These are phyloP conservation scores for Pseudogymnoascus sp. DNA, from an alignment of 2,329 filamentous ascomycete genomes.

Conservation along the genomic window DNA sequence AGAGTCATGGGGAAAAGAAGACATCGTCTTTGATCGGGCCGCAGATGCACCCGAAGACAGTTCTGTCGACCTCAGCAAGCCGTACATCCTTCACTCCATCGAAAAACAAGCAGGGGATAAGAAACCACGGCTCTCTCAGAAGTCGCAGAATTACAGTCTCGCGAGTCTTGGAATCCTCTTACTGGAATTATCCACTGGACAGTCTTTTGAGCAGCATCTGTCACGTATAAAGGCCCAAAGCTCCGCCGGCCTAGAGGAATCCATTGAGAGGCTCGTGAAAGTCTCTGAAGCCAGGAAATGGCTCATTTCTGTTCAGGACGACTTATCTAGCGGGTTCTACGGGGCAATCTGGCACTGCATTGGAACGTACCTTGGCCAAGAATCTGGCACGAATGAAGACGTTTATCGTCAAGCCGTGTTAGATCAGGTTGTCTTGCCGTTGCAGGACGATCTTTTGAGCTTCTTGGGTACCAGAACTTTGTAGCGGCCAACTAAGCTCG, in stretches of 20 bases:
- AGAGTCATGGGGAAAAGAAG: constrained; percentile 1
- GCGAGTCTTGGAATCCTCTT: neutral
- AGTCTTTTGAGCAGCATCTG: neutral
- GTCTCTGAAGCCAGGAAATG: neutral
- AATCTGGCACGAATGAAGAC: neutral
- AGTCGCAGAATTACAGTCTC: neutral
- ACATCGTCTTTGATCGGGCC: neutral
- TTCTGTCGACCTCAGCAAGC: neutral
- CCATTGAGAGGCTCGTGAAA: neutral
- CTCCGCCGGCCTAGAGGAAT: neutral
- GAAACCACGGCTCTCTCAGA: neutral
- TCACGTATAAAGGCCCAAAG: neutral
- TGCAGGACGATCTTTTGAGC: neutral
- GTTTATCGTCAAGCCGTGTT: neutral
- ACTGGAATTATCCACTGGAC: neutral
- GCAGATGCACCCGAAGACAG: neutral
- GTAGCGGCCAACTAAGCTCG: neutral
- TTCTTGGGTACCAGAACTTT: neutral
- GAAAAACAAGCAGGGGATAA: neutral
- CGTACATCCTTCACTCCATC: neutral
- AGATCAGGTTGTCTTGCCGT: neutral
- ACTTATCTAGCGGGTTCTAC: neutral
- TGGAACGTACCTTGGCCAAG: neutral
- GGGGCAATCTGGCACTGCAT: neutral
- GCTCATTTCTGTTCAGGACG: neutral